These are phyloP conservation scores for Tremellales sp. DNA, from an alignment of 1,284 basidiomycete genomes.

Conservation along the genomic window DNA sequence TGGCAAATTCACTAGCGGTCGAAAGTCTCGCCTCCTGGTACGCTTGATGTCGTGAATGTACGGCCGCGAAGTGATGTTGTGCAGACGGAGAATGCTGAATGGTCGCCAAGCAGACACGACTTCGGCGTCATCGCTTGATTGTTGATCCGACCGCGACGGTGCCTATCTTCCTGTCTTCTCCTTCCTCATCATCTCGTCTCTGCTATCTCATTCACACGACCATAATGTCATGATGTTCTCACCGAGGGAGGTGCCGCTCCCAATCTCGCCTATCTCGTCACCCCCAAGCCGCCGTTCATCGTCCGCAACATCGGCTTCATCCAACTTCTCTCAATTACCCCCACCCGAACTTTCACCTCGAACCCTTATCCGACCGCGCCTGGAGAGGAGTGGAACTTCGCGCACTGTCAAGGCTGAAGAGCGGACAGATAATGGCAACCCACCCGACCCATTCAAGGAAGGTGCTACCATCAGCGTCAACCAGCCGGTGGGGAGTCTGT, in stretches of 20 bases:
- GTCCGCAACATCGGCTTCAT: slow-evolving; percentile 14
- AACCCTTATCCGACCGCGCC: slow-evolving; percentile 22
- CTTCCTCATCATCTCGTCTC: no score
- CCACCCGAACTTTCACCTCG: slow-evolving; percentile 22
- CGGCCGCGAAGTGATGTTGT: no score
- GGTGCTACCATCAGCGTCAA: slow-evolving; percentile 45
- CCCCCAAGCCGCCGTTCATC: slow-evolving; percentile 11
- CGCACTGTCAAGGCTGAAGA: slow-evolving; percentile 10
- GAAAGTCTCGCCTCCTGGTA: no score
- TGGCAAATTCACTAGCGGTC: no score
- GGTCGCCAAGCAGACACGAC: no score
- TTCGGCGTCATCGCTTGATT: no score
- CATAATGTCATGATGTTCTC: slow-evolving; percentile 10
- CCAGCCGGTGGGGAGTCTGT: slow-evolving; percentile 51
- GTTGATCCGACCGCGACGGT: no score
- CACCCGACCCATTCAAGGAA: slow-evolving; percentile 35
- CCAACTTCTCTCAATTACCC: slow-evolving; percentile 7
- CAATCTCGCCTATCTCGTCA: slow-evolving; percentile 13
- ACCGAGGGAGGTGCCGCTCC: slow-evolving; percentile 14
- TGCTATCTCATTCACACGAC: no score
- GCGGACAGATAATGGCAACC: background rate
- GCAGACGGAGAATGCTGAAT: no score
- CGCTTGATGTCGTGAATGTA: no score
- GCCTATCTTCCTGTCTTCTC: no score
- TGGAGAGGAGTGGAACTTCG: slow-evolving; percentile 23